Evolutionary conservation across 192 early-diverging fungal species (phyloP).

Genomic region (Gonapodya sp.): DNA sequence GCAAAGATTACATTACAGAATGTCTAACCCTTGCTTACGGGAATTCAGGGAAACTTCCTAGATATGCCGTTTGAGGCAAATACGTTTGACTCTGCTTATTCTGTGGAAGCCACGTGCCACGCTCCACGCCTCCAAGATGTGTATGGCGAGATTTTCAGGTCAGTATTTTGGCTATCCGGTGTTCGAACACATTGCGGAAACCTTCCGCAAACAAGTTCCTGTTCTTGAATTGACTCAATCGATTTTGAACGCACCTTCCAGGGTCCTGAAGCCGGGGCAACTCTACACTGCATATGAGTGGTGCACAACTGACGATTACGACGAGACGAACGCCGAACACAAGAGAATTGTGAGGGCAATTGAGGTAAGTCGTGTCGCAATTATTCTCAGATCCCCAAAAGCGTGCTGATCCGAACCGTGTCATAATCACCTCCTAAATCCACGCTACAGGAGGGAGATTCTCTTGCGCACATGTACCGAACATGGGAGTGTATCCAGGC

Average conservation of each 20-base stretch:
- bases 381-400: background rate
- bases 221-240: too few relatives aligned
- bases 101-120: slow-evolving; percentile 93
- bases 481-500: slow-evolving; percentile 64
- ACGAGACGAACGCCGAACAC: slow-evolving; percentile 64
- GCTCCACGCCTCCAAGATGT: slow-evolving; percentile 73
- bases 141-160: slow-evolving; percentile 59
- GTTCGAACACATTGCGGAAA: background rate
- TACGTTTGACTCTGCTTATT: slow-evolving; percentile 81
- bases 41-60: slow-evolving; percentile 81
- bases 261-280: slow-evolving; percentile 86
- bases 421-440: slow-evolving; percentile 8
- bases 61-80: slow-evolving; percentile 72
- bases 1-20: background rate
- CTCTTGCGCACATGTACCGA: slow-evolving; percentile 77
- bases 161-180: background rate
- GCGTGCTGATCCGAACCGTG: slow-evolving; percentile 9
- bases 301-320: slow-evolving; percentile 83
- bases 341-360: slow-evolving; percentile 67
- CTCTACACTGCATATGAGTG: slow-evolving; percentile 92
- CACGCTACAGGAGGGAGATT: slow-evolving; percentile 61
- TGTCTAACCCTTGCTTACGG: background rate
- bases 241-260: too few relatives aligned
- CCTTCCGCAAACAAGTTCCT: background rate
- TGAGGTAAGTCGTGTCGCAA: slow-evolving; percentile 36